Conservation (phyloP, 1,139 yeast species). For the Meyerozyma guilliermondii region DNA sequence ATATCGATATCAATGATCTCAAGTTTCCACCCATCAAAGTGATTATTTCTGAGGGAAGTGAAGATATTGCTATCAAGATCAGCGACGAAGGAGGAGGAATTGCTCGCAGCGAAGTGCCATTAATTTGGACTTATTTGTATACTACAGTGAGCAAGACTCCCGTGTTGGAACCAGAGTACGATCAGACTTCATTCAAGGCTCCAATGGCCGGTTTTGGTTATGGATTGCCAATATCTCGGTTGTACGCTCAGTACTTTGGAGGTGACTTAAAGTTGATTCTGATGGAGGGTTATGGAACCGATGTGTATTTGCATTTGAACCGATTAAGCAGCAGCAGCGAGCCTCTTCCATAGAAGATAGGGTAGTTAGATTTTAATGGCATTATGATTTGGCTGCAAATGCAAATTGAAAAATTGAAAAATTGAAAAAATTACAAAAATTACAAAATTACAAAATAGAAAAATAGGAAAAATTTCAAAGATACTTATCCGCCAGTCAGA, state of each 20-base stretch:
- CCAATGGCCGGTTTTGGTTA: slow-evolving; percentile 96
- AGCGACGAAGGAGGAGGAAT: slow-evolving; percentile 96
- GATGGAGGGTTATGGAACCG: slow-evolving; percentile 95
- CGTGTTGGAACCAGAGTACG: slow-evolving; percentile 53
- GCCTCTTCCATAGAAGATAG: slow-evolving; percentile 41
- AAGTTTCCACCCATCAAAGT: slow-evolving; percentile 81
- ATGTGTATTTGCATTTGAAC: slow-evolving; percentile 81
- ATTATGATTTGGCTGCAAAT: no score
- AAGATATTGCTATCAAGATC: slow-evolving; percentile 88
- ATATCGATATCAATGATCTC: slow-evolving; percentile 57
- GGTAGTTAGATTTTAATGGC: no score
- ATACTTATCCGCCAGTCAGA: no score
- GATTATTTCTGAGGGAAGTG: slow-evolving; percentile 86
- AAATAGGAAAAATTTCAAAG: no score
- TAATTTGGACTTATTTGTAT: slow-evolving; percentile 88
- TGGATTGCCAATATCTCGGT: slow-evolving; percentile 80
- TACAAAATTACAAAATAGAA: background rate
- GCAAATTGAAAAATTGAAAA: background rate
- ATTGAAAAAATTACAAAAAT: background rate
- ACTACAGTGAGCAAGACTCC: slow-evolving; percentile 82
- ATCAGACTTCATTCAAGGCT: slow-evolving; percentile 62
- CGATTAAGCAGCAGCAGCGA: slow-evolving; percentile 42
- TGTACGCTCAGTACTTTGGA: slow-evolving; percentile 87
- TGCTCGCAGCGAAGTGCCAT: slow-evolving; percentile 76
- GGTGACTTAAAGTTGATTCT: slow-evolving; percentile 84